phyloP scores from a whole-genome alignment of 2,329 filamentous ascomycete genomes.

The Pseudopithomyces maydicus region DNA sequence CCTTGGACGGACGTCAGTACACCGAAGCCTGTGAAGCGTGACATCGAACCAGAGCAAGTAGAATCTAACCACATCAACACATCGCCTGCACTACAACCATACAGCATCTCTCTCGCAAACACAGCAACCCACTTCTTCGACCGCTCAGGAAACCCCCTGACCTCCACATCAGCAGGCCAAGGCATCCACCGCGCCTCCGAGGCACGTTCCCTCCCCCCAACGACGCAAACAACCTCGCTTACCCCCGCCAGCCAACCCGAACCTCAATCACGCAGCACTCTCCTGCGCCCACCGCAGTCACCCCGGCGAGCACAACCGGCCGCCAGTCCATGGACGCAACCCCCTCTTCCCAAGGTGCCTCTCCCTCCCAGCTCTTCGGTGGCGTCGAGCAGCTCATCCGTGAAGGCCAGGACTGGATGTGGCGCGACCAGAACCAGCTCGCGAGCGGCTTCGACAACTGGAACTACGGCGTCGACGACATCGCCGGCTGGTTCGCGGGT shows the following conservation, averaged over 20 bases:
- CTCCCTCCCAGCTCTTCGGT: constrained; percentile 61
- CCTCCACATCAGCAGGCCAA: constrained; percentile 6
- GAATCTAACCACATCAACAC: constrained; percentile 15
- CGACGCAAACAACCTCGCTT: constrained; percentile 35
- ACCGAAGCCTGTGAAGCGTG: constrained; percentile 25
- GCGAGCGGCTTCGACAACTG: constrained; percentile 68
- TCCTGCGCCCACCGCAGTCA: background rate
- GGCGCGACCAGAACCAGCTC: constrained; percentile 65
- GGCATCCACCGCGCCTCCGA: constrained; percentile 31
- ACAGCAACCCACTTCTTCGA: constrained; percentile 31
- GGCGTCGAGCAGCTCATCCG: constrained; percentile 65
- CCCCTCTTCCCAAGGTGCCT: constrained; percentile 37
- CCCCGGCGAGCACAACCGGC: constrained; percentile 22
- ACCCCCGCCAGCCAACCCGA: constrained; percentile 21
- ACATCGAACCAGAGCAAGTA: constrained; percentile 20
- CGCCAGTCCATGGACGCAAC: constrained; percentile 34
- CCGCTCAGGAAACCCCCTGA: constrained; percentile 21
- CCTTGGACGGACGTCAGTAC: constrained; percentile 53
- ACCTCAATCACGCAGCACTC: constrained; percentile 23
- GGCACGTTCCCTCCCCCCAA: constrained; percentile 38
- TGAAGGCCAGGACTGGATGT: constrained; percentile 67
- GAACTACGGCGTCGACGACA: constrained; percentile 45
- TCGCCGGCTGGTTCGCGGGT: constrained; percentile 35
- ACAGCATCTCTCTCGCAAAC: constrained; percentile 34
- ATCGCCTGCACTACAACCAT: constrained; percentile 33